These are phyloP conservation scores for Punica granatum DNA, from an alignment of 345 rosid species.

Conservation along the genomic window DNA sequence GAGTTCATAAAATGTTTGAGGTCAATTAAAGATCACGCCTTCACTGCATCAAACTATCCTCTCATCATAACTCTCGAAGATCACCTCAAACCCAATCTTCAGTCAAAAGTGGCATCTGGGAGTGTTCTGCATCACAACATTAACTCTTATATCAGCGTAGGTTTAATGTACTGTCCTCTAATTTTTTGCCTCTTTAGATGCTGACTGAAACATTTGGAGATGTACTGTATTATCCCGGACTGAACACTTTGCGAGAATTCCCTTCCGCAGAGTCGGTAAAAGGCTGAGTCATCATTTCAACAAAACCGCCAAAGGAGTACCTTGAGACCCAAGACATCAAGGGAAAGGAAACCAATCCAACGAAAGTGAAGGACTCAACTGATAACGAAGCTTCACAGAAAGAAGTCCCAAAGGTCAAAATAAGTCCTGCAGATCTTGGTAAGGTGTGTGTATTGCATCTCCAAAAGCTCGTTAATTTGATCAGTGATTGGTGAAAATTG, in stretches of 20 bases:
- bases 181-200: slow-evolving; percentile 52
- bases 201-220: slow-evolving; percentile 70
- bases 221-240: slow-evolving; percentile 57
- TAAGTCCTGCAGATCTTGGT: slow-evolving; percentile 9
- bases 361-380: too few species aligned
- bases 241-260: slow-evolving; percentile 72
- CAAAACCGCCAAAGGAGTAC: slow-evolving; percentile 94
- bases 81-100: slow-evolving; percentile 85
- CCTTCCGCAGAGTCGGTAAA: slow-evolving; percentile 70
- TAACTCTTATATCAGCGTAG: background rate
- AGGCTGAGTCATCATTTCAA: slow-evolving; percentile 67
- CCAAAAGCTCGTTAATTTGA: slow-evolving; percentile 8
- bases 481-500: background rate
- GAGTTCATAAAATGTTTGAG: slow-evolving; percentile 58
- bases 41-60: slow-evolving; percentile 67
- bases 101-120: slow-evolving; percentile 61
- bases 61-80: slow-evolving; percentile 92
- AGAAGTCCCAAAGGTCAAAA: slow-evolving; percentile 45
- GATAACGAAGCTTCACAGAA: too few species aligned
- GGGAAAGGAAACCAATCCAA: slow-evolving; percentile 32
- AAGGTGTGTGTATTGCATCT: slow-evolving; percentile 21
- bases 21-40: slow-evolving; percentile 70
- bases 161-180: background rate
- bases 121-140: background rate
- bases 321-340: slow-evolving; percentile 28